Evolutionary conservation across 345 rosid species (phyloP), one percentile per base, ranked within the genome.

Genomic region (Bruguiera parviflora): DNA sequence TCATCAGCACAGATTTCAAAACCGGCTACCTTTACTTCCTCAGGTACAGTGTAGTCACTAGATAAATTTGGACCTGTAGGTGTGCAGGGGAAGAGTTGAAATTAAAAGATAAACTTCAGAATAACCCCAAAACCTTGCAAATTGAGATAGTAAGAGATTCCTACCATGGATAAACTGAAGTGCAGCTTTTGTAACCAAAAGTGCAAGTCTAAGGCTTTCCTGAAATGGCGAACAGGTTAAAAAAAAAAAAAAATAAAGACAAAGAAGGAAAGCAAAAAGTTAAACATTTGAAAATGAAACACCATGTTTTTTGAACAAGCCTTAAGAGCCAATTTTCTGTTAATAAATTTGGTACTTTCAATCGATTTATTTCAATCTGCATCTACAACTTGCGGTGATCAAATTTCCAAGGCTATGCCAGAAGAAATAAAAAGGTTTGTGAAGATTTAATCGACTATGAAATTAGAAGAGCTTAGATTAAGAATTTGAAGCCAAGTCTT

Each of bases 141-240:
- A 47, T 39, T 49, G 55, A 27, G 29, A 64, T 33, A 64, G 43
- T 39, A 58, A 51, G 32, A 31, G 69, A 68, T 71, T n/a, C 85
- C 81, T 78, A 91, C 97, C 82, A 58, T 85, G 82, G 53, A 91
- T 84, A 64, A 91, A 94, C 58, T 88, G 95, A 77, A 94, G 87
- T 28, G 98, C 98, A 78, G 96, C 97, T 80, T 88, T 96, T 27
- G 98, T 91, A 72, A 94, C 98, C 79, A 94, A 75, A 35, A 94
- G 87, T 5, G 98, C 96, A 69, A 94, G 86, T 72, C 92, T 85
- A 61, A 94, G 84, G 68, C 86, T 91, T 72, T 88, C 92, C 97
- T 91, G 82, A 72, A 64, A 65, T 57, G 68, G 33, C 70, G 47
- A 51, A 59, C 53, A 61, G 63, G 53, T 35, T 24, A 63, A 58